Evolutionary conservation across 31 red algal genomes (phyloP).

Genomic region (Odonthalia washingtoniensis): DNA sequence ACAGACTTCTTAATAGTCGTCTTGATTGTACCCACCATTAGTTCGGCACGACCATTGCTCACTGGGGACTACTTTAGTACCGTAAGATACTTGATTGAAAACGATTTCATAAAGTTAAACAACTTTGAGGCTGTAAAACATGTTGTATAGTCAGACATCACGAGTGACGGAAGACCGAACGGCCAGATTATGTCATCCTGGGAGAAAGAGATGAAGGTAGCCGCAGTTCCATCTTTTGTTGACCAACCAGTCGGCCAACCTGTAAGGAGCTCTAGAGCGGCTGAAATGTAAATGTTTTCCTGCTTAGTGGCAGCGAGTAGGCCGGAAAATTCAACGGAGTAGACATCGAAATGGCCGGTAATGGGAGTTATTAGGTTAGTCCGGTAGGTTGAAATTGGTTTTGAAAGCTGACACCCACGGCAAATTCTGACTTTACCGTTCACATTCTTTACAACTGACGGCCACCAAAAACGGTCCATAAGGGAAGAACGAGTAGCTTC

Average conservation of each 20-base stretch:
- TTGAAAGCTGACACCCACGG: neutral
- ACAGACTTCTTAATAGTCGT: too few relatives aligned
- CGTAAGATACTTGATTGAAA: neutral
- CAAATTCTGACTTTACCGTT: neutral
- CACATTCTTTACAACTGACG: neutral
- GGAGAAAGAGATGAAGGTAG: neutral
- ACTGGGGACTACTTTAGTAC: neutral
- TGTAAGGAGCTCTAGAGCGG: constrained; percentile 1
- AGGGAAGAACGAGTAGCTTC: neutral
- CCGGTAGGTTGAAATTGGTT: neutral
- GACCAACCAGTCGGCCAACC: constrained; percentile 5
- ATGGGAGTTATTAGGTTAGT: neutral
- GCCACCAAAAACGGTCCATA: neutral
- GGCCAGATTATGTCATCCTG: neutral
- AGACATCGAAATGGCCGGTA: constrained; percentile 5
- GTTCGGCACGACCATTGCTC: constrained; percentile 5
- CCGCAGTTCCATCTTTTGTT: neutral
- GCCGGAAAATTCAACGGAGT: constrained; percentile 23
- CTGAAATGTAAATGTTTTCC: neutral
- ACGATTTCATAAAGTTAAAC: neutral
- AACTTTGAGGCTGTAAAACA: neutral
- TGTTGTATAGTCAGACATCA: neutral
- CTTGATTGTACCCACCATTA: constrained; percentile 37
- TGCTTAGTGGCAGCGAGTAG: neutral
- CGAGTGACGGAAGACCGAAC: neutral